Percentiles rank a stretch among this genome's conserved stretches.
Conservation (phyloP, 177 flowering plant species). For the Telopea speciosissima region DNA sequence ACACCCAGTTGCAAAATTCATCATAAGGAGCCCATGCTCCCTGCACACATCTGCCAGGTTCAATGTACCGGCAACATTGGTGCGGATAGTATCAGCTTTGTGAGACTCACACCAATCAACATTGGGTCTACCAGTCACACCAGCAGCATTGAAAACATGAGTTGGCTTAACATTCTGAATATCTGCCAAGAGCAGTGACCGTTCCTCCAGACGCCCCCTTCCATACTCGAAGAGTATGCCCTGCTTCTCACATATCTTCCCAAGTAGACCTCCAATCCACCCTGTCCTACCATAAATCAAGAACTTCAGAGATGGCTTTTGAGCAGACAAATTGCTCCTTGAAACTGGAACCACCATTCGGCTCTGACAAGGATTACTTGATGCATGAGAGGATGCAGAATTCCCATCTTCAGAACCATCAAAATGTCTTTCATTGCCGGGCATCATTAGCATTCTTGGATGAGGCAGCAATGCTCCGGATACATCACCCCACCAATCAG, state of each 20-base stretch:
- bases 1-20: conserved; percentile 35
- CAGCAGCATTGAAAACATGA: conserved; percentile 33
- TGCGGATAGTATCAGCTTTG: conserved; percentile 28
- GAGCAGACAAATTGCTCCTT: not conserved
- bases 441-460: conserved; percentile 29
- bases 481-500: conserved; percentile 23
- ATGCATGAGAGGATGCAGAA: conserved; percentile 9
- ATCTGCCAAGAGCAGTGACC: conserved; percentile 20
- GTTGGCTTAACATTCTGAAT: conserved; percentile 26
- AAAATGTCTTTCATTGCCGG: conserved; percentile 22
- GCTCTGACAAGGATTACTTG: conserved; percentile 4
- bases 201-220: conserved; percentile 19
- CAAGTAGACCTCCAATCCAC: conserved; percentile 4
- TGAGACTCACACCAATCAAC: conserved; percentile 35
- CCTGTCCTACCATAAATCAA: conserved; percentile 3
- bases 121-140: conserved; percentile 34
- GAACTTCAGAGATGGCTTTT: not conserved
- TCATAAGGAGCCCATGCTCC: conserved; percentile 25
- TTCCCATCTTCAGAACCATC: conserved; percentile 22
- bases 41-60: conserved; percentile 30
- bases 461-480: conserved; percentile 22
- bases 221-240: conserved; percentile 1
- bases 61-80: conserved; percentile 28
- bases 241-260: conserved; percentile 5
- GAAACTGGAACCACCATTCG: conserved; percentile 3